Base-by-base conservation (phyloP, 1,284 basidiomycete genomes). In the Cryptococcus sp. region DNA sequence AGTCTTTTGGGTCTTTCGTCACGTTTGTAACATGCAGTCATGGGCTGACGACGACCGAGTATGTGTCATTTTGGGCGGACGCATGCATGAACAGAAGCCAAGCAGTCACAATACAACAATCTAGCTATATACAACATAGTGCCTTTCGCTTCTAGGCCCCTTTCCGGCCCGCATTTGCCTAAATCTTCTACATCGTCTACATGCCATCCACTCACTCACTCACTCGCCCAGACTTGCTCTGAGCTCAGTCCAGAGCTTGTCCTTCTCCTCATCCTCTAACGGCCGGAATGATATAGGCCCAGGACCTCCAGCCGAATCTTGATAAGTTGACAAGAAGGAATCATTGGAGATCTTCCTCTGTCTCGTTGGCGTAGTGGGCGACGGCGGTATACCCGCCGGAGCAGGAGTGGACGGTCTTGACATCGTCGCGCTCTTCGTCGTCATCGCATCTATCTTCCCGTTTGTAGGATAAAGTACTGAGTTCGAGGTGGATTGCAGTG, bases 401-500 rank as follows among this genome's bases (percentile, higher is more conserved):
- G 5, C 46, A 47, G 46, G 27, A 47, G 46, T 47, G 46, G 46
- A 47, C 10, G 46, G 22, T 27, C 22, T 47, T 47, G 22, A 47
- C 5, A 13, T 47, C 22, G 19, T 16, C n/a, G n/a, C n/a, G n/a
- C n/a, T n/a, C 27, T 20, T 17, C 45, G 19, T 15, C 6, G 31
- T 35, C 8, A 8, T 35, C 31, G 31, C 13, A 10, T 13, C 13
- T 35, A 50, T 6, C n/a, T 38, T 1, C 5, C 5, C 2, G 27
- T 16, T 16, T 49, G 49, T 20, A 31, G 65, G 63, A 48, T 65
- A 74, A 23, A 73, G 60, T 16, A 60, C 48, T 23, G 65, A 56
- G 23, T 61, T 57, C 1, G 73, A 67, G 6, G 68, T 51, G 13
- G 72, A 71, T 19, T 71, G 63, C 1, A 66, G 50, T 0, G 73